Conservation (phyloP, 2,329 filamentous ascomycete genomes). For the Huntiella omanensis region DNA sequence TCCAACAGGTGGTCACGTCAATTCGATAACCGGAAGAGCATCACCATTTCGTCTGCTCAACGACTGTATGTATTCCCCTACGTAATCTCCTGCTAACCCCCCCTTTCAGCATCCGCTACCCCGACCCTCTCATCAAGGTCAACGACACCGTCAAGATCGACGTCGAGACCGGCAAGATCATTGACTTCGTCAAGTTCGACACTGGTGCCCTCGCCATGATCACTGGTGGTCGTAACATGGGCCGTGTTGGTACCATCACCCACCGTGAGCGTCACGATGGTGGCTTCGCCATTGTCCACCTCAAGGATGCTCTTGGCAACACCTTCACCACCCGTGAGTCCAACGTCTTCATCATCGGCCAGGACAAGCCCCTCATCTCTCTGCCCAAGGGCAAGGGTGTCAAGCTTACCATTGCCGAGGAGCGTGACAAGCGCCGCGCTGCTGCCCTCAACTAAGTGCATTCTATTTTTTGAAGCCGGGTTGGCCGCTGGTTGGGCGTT, state of each 20-base stretch:
- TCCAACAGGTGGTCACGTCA: neutral
- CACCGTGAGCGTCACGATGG: constrained; percentile 99
- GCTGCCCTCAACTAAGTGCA: constrained; percentile 29
- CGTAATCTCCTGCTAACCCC: constrained; percentile 22
- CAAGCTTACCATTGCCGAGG: constrained; percentile 97
- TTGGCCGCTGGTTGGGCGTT: no score
- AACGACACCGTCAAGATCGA: constrained; percentile 99
- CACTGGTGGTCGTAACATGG: constrained; percentile 99
- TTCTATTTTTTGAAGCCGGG: no score
- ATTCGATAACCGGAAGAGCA: constrained; percentile 9
- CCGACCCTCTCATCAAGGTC: constrained; percentile 95
- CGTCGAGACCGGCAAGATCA: constrained; percentile 89
- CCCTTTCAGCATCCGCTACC: constrained; percentile 78
- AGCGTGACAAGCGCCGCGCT: constrained; percentile 93
- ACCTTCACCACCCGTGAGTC: constrained; percentile 96
- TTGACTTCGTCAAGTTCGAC: constrained; percentile 97
- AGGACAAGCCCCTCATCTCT: constrained; percentile 98
- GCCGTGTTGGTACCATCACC: constrained; percentile 99
- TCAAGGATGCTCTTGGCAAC: constrained; percentile 99
- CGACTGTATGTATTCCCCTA: constrained; percentile 32
- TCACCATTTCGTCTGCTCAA: neutral
- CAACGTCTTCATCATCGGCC: constrained; percentile 99
- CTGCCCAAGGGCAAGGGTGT: constrained; percentile 99
- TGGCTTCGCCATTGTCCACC: constrained; percentile 99
- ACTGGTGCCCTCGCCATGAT: constrained; percentile 96